Conservation (phyloP, 768 basidiomycete genomes). For the Floccularia luteovirens region DNA sequence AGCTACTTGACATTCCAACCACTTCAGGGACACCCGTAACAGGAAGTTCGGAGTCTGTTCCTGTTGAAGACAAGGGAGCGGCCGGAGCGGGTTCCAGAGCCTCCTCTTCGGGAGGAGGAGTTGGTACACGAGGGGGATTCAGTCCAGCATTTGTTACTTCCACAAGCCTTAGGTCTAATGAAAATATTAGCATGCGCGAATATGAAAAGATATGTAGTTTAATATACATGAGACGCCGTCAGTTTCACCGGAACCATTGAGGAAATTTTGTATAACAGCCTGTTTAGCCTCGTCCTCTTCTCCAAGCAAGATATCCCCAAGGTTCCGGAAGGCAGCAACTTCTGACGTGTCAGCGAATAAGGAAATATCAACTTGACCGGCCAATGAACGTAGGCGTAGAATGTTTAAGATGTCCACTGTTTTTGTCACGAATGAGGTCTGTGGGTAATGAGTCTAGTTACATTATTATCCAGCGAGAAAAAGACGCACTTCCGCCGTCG, state of each 20-base stretch:
- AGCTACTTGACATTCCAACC: constrained; percentile 40
- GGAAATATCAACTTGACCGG: constrained; percentile 34
- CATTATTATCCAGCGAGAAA: not conserved
- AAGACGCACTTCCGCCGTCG: constrained; percentile 47
- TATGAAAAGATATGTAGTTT: constrained; percentile 4
- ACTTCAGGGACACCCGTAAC: constrained; percentile 33
- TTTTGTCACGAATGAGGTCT: constrained; percentile 38
- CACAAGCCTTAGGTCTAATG: constrained; percentile 50
- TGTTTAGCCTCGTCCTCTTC: constrained; percentile 45
- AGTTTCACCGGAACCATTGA: constrained; percentile 51
- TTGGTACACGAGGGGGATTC: constrained; percentile 37
- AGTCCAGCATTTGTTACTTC: constrained; percentile 49
- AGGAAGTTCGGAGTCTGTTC: constrained; percentile 19
- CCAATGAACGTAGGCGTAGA: constrained; percentile 46
- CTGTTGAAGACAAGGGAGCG: constrained; percentile 12
- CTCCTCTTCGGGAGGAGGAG: constrained; percentile 27
- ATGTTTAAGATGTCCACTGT: constrained; percentile 48
- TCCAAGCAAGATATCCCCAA: constrained; percentile 46
- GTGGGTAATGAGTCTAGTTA: constrained; percentile 3
- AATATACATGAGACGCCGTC: constrained; percentile 59
- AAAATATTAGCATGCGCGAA: constrained; percentile 7
- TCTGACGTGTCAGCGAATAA: constrained; percentile 43
- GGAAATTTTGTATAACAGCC: constrained; percentile 43
- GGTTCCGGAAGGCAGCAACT: constrained; percentile 43
- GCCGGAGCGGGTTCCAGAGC: constrained; percentile 15